These are phyloP conservation scores for Emydomyces testavorans DNA, from an alignment of 2,329 filamentous ascomycete species.

Conservation along the genomic window DNA sequence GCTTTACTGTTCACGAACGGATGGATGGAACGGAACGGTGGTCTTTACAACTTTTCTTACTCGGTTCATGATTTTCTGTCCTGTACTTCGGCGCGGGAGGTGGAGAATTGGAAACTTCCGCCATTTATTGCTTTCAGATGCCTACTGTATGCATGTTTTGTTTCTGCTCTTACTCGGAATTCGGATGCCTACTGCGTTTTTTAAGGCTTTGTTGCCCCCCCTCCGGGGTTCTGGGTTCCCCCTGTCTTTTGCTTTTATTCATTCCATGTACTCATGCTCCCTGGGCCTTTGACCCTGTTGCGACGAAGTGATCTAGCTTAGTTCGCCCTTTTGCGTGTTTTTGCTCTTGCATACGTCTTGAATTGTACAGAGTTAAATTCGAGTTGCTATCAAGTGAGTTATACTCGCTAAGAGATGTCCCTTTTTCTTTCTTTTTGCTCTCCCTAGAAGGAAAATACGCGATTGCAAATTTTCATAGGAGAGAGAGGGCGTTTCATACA, in stretches of 20 bases:
- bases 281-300: neutral
- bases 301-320: neutral
- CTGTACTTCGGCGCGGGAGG: constrained; percentile 5
- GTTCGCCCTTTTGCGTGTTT: neutral
- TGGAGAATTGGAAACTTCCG: constrained; percentile 2
- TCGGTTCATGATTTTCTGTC: constrained; percentile 2
- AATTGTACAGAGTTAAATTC: neutral
- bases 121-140: too few relatives aligned
- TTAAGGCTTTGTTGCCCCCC: neutral
- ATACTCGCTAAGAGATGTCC: too few relatives aligned
- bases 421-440: too few relatives aligned
- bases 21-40: neutral
- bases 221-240: neutral
- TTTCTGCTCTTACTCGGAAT: neutral
- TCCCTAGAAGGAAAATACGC: too few relatives aligned
- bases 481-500: too few relatives aligned
- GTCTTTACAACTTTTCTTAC: constrained; percentile 6
- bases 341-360: neutral
- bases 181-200: neutral
- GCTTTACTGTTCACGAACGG: neutral
- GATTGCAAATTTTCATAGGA: too few relatives aligned
- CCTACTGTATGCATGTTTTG: neutral
- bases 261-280: neutral
- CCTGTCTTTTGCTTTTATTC: neutral
- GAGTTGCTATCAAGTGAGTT: too few relatives aligned